A percentile compares a stretch with the other conserved stretches of the same genome.
These are phyloP conservation scores for Raffaelea albimanens DNA, from an alignment of 2,329 filamentous ascomycete genomes.

Conservation along the genomic window DNA sequence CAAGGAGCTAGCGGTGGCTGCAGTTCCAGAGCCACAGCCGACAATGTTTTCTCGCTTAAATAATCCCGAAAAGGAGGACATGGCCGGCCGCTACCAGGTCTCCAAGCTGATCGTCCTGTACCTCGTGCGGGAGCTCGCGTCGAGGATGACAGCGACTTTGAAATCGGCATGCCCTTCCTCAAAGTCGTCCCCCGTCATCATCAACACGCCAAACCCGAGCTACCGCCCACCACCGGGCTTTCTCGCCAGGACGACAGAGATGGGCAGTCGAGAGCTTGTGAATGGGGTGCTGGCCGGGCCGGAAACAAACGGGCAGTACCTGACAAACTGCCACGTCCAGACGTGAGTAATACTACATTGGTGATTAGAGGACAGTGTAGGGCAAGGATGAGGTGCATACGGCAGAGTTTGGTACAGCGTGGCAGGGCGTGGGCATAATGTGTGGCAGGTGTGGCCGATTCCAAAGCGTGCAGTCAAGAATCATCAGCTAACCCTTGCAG, in stretches of 20 bases:
- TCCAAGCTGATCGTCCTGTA: slow-evolving; percentile 15
- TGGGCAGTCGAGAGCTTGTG: slow-evolving; percentile 27
- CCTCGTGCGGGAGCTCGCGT: slow-evolving; percentile 20
- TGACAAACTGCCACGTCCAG: slow-evolving; percentile 15
- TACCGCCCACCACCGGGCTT: slow-evolving; percentile 19
- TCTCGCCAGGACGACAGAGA: slow-evolving; percentile 33
- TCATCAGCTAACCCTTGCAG: too few relatives aligned
- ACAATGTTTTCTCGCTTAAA: slow-evolving; percentile 22
- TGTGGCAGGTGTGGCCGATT: too few relatives aligned
- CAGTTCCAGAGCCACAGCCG: background rate
- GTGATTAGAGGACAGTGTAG: too few relatives aligned
- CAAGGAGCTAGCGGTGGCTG: slow-evolving; percentile 13
- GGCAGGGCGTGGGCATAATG: too few relatives aligned
- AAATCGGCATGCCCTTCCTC: too few relatives aligned
- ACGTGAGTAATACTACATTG: too few relatives aligned
- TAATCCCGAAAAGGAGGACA: slow-evolving; percentile 17
- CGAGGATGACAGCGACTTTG: slow-evolving; percentile 1
- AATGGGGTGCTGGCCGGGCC: slow-evolving; percentile 19
- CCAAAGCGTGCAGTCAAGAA: too few relatives aligned
- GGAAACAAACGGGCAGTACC: slow-evolving; percentile 24
- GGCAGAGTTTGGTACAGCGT: too few relatives aligned
- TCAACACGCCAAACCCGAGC: slow-evolving; percentile 32
- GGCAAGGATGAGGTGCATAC: too few relatives aligned
- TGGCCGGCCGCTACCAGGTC: slow-evolving; percentile 21
- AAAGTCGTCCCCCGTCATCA: slow-evolving; percentile 17